Conservation (phyloP, 768 basidiomycete species). For the Macrocybe gigantea region DNA sequence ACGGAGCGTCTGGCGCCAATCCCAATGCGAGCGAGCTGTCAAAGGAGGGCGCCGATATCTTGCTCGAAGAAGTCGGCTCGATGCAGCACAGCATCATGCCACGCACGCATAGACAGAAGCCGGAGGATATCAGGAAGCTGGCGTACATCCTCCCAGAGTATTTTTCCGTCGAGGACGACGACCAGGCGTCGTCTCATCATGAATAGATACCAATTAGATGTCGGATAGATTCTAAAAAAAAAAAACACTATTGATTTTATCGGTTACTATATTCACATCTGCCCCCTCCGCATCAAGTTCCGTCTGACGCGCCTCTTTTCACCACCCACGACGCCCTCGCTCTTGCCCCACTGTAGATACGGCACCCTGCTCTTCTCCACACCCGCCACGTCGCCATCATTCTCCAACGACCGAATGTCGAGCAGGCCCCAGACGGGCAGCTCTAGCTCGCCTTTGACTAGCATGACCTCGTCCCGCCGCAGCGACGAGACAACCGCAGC, state of each 20-base stretch:
- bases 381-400: constrained; percentile 31
- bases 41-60: constrained; percentile 26
- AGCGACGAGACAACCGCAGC: constrained; percentile 29
- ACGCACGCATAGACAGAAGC: constrained; percentile 41
- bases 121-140: constrained; percentile 63
- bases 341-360: constrained; percentile 76
- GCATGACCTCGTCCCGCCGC: constrained; percentile 34
- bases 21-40: background rate
- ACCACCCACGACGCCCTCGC: constrained; percentile 57
- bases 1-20: constrained; percentile 44
- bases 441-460: constrained; percentile 83
- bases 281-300: constrained; percentile 82
- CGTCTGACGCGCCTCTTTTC: constrained; percentile 71
- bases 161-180: constrained; percentile 31
- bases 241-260: background rate
- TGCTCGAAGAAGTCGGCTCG: constrained; percentile 68
- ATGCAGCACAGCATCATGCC: constrained; percentile 90
- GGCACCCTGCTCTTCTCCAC: constrained; percentile 55
- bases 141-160: constrained; percentile 76
- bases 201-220: too few species aligned
- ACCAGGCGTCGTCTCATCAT: too few species aligned
- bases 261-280: constrained; percentile 37
- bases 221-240: too few species aligned
- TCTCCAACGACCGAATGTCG: constrained; percentile 47
- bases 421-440: constrained; percentile 85